Percentiles rank a stretch among this genome's conserved stretches.
phyloP scores from a whole-genome alignment of 148 eudicot genomes.

The Heliamphora exappendiculata region DNA sequence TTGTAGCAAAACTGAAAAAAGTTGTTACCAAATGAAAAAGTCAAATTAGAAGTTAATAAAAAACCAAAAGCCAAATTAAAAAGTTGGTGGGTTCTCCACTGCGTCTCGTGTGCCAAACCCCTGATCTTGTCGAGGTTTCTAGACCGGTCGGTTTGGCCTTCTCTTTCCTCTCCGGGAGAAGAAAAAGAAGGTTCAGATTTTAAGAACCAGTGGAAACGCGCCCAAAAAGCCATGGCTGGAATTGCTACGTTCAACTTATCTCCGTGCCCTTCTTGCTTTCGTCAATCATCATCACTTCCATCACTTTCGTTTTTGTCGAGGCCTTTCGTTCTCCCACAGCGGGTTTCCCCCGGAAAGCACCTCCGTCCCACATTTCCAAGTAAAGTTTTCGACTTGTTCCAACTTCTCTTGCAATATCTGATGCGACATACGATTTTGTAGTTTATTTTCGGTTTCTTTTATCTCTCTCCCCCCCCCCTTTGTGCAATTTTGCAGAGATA shows the following conservation, averaged over 20 bases:
- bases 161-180: background rate
- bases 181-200: background rate
- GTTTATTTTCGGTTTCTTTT: background rate
- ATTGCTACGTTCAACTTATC: constrained; percentile 28
- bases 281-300: constrained; percentile 16
- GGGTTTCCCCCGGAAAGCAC: constrained; percentile 18
- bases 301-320: constrained; percentile 29
- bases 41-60: too few relatives aligned
- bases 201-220: background rate
- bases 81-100: too few relatives aligned
- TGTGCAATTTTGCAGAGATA: constrained; percentile 48
- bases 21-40: too few relatives aligned
- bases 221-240: constrained; percentile 39
- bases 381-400: constrained; percentile 7
- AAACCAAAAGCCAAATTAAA: too few relatives aligned
- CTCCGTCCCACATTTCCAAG: constrained; percentile 43
- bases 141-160: background rate
- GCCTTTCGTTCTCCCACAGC: constrained; percentile 18
- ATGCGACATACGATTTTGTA: background rate
- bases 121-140: background rate
- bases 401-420: background rate
- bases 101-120: too few relatives aligned
- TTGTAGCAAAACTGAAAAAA: too few relatives aligned
- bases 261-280: constrained; percentile 18
- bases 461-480: background rate